These are phyloP conservation scores for Funneliformis geosporum DNA, from an alignment of 192 early-diverging fungal genomes.

Conservation along the genomic window DNA sequence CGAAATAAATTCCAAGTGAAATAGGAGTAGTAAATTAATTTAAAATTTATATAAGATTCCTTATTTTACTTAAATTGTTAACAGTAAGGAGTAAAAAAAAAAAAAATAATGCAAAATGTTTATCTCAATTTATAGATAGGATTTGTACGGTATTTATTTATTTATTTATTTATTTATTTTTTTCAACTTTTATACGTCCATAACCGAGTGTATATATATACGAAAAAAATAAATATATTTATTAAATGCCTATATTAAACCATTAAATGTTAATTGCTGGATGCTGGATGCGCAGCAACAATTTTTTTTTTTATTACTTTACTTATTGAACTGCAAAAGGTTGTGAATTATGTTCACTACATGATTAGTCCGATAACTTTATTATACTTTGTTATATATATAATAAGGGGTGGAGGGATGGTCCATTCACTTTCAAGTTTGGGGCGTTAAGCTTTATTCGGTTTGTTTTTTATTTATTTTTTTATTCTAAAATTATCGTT, in stretches of 20 bases:
- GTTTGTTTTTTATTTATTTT: not conserved
- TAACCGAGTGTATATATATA: not conserved
- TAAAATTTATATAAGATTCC: not conserved
- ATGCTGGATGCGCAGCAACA: too few species aligned
- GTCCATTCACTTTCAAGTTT: not conserved
- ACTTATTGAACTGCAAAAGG: not conserved
- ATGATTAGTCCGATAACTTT: not conserved
- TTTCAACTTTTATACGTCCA: not conserved
- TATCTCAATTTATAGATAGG: not conserved
- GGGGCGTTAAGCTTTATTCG: slow-evolving; percentile 13
- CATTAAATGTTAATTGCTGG: too few species aligned
- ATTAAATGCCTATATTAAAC: not conserved
- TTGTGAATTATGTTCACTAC: slow-evolving; percentile 17
- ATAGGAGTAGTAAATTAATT: not conserved
- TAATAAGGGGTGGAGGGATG: not conserved
- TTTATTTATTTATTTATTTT: not conserved
- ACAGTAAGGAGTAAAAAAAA: not conserved
- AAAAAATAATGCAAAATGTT: not conserved
- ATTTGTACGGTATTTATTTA: not conserved
- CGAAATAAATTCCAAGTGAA: not conserved
- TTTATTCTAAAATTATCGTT: not conserved
- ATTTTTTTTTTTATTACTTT: too few species aligned
- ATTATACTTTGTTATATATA: not conserved
- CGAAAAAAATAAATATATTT: not conserved
- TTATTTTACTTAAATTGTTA: not conserved